These are phyloP conservation scores for Scedosporium minutisporum DNA, from an alignment of 2,329 filamentous ascomycete species.

Conservation along the genomic window DNA sequence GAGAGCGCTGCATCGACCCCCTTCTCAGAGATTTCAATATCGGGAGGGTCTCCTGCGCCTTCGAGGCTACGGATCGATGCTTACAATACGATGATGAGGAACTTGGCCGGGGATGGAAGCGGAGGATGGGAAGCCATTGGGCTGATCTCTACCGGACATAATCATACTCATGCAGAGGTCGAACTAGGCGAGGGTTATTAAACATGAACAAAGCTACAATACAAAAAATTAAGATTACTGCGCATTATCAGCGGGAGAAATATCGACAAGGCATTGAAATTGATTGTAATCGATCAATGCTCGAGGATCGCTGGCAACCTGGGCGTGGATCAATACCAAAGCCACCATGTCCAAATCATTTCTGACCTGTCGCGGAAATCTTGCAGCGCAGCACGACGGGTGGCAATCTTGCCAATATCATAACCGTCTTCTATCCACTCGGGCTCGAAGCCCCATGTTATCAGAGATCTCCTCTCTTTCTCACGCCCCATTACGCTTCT, in stretches of 20 bases:
- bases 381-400: too few relatives aligned
- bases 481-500: too few relatives aligned
- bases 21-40: not conserved
- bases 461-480: too few relatives aligned
- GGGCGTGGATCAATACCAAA: too few relatives aligned
- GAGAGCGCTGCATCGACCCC: not conserved
- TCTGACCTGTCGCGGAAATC: too few relatives aligned
- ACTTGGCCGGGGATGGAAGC: not conserved
- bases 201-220: not conserved
- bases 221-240: not conserved
- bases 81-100: conserved; percentile 6
- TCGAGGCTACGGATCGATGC: not conserved
- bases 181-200: conserved; percentile 2
- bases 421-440: too few relatives aligned
- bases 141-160: not conserved
- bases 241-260: not conserved
- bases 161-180: not conserved
- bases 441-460: too few relatives aligned
- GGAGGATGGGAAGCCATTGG: not conserved
- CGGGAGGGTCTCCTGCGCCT: not conserved
- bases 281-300: not conserved
- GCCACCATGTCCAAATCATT: too few relatives aligned
- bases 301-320: not conserved
- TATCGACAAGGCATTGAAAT: not conserved
- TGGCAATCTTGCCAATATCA: too few relatives aligned